phyloP scores from a whole-genome alignment of 352 stramenopile genomes.

The Aphanomyces astaci region DNA sequence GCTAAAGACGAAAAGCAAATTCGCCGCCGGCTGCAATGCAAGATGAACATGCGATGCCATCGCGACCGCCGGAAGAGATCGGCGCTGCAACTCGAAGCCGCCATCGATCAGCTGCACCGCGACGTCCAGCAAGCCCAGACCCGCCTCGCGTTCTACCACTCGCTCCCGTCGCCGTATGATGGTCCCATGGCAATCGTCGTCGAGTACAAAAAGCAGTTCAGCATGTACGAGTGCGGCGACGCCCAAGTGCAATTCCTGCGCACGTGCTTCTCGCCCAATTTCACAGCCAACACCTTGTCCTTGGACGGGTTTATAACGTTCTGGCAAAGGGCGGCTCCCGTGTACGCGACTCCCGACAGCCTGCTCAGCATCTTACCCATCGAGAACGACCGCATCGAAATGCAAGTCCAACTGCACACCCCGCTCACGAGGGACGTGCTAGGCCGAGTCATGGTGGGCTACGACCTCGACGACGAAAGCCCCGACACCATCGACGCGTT shows the following conservation, averaged over 20 bases:
- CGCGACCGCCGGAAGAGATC: constrained; percentile 2
- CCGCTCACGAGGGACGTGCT: neutral
- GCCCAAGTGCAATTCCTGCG: neutral
- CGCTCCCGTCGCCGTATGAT: neutral
- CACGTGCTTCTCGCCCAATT: neutral
- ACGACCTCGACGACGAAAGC: constrained; percentile 1
- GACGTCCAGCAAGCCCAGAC: neutral
- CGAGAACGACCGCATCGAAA: neutral
- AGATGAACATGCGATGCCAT: constrained; percentile 20
- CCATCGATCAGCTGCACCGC: neutral
- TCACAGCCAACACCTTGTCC: neutral
- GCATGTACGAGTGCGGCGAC: neutral
- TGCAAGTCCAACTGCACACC: neutral
- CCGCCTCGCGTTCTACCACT: neutral
- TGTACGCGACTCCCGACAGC: neutral
- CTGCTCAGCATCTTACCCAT: neutral
- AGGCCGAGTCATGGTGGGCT: neutral
- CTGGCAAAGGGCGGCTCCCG: neutral
- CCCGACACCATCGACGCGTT: neutral
- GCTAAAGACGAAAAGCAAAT: constrained; percentile 8
- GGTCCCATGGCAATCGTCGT: neutral
- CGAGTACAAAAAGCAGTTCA: constrained; percentile 8
- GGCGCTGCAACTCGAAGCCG: neutral
- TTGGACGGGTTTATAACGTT: constrained; percentile 4
- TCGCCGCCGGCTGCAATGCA: constrained; percentile 15